phyloP scores from a whole-genome alignment of 73 alveolate genomes.

The Symbiodinium natans region DNA sequence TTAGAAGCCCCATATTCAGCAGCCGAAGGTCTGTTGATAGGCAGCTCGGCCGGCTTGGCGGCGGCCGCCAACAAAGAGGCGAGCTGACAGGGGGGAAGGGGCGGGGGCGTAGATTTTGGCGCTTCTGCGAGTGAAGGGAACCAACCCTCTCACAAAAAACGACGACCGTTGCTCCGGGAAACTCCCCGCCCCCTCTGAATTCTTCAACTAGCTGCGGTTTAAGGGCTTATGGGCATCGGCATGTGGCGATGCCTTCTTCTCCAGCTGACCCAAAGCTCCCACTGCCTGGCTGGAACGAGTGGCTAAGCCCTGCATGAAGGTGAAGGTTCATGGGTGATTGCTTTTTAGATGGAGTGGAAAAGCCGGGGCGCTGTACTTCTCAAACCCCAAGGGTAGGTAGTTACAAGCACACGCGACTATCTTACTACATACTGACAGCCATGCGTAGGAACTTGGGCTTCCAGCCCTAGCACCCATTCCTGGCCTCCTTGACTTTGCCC shows the following conservation, averaged over 20 bases:
- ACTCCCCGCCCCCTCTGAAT: too few species aligned
- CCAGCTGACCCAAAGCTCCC: not conserved
- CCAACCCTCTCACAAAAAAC: too few species aligned
- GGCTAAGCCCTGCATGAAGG: too few species aligned
- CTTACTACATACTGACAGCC: not conserved
- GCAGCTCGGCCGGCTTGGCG: constrained; percentile 56
- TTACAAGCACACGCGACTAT: too few species aligned
- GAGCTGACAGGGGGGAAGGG: constrained; percentile 5
- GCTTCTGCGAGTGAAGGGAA: too few species aligned
- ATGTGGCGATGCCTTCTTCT: not conserved
- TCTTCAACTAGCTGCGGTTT: too few species aligned
- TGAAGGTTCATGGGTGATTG: too few species aligned
- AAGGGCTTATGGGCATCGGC: not conserved
- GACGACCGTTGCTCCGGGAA: too few species aligned
- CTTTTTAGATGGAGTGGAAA: too few species aligned
- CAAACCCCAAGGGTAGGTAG: too few species aligned
- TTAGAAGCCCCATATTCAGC: not conserved
- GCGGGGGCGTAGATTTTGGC: too few species aligned
- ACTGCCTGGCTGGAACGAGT: not conserved
- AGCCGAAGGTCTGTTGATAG: constrained; percentile 15
- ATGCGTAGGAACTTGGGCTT: not conserved
- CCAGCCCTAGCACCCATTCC: not conserved
- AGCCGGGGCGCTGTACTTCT: too few species aligned
- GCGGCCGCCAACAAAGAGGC: constrained; percentile 23
- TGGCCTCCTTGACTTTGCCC: constrained; percentile 37